Evolutionary conservation across 2,329 filamentous ascomycete genomes (phyloP), one percentile per base, ranked within the genome.

Genomic region (Hypoxylon sp.): DNA sequence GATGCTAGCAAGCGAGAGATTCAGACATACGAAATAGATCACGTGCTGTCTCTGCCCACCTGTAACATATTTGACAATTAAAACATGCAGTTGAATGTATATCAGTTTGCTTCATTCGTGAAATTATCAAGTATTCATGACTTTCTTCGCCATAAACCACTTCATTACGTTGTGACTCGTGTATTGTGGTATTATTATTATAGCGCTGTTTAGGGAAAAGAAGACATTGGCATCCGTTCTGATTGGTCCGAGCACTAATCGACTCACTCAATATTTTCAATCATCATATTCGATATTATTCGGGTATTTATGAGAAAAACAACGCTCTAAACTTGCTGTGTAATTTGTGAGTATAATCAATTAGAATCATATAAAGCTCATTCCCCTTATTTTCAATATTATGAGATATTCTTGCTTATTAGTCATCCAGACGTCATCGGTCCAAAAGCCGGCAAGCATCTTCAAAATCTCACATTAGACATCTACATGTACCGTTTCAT

Each of bases 1-100:
- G 75, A 76, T 89, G 37, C 80, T 91, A 59, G 85, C 82, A 60
- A 83, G 79, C 63, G 82, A 87, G 74, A 83, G 83, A 62, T 85
- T 85, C 73, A 82, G 77, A 68, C 69, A 75, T 42, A 72, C 77
- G 2, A 75, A 74, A 37, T 79, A 78, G 17, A 73, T 70, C 64
- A 72, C 73, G 48, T 60, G 5, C 29, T 60, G 24, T 61, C 65
- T 48, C 59, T 58, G 8, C 51, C 54, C n/a, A 46, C 4, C 27
- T 69, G 62, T 68, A 72, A 35, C 55, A 67, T 50, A 60, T 47
- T 48, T 58, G 31, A 21, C 52, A 35, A 47, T 37, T 74, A 60
- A 71, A 72, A 60, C 53, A 68, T 67, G 69, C 21, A 67, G 65
- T 37, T 35, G 60, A 67, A 37, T 73, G 51, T 72, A 70, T 48